Base-by-base conservation (phyloP, 78 protist genomes). In the Chrysochromulina parva region DNA sequence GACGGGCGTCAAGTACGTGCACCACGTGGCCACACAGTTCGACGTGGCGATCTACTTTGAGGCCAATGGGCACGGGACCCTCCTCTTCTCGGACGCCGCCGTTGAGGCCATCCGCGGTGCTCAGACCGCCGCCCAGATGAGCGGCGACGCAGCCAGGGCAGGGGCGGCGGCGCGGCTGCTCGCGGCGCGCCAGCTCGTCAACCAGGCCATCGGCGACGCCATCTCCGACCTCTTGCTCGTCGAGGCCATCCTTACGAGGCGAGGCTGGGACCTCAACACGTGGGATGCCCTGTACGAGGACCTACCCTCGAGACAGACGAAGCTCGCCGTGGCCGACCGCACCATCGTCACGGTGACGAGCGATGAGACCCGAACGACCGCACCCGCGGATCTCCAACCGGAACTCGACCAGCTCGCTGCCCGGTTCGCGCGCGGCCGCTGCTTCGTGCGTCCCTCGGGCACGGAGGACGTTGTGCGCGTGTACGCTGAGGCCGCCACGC, bases 41-140 rank as follows among this genome's bases (percentile, higher is more conserved):
- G 97, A 96, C 38, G 57, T 96, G 9, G 95, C 96, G 5, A 91
- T 96, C 59, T 96, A 96, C 93, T 96, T 96, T 47, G 98, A 96
- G 92, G 98, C 97, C 22, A 74, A 74, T 55, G 82, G 82, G n/a
- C 82, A 74, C 55, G 82, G 82, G 26, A 74, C 82, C 19, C 24
- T 74, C 55, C 82, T 74, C 82, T 74, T 74, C 55, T 74, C 82
- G 57, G 58, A 67, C 50, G 2, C 28, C 48, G 76, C 76, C 71
- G 24, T 19, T 0, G 9, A 65, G 71, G 71, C 26, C 9, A 9
- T 80, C 22, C 48, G 14, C n/a, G 85, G 26, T 54, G 24, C 66
- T 13, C 71, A 65, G 26, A 20, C 71, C 24, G 14, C 16, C 71
- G 71, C 71, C 9, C 28, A 65, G 24, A 20, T 20, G n/a, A 7